These are phyloP conservation scores for Entomortierella beljakovae DNA, from an alignment of 192 early-diverging fungal genomes.

Conservation along the genomic window DNA sequence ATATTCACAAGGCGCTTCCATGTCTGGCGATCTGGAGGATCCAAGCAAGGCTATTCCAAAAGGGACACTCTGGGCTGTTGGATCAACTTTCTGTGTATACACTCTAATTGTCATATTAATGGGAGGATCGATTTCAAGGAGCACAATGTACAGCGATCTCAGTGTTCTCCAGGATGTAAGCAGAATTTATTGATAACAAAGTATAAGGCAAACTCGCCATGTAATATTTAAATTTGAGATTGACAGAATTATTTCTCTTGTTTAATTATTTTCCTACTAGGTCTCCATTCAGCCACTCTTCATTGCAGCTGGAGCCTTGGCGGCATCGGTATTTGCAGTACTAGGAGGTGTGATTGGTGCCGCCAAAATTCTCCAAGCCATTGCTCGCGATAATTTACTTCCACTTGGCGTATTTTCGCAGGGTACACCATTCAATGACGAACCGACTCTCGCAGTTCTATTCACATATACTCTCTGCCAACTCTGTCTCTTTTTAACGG, in stretches of 20 bases:
- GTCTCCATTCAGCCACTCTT: slow-evolving; percentile 66
- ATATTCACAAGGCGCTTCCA: slow-evolving; percentile 62
- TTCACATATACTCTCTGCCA: slow-evolving; percentile 65
- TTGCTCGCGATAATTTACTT: slow-evolving; percentile 73
- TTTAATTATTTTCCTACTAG: slow-evolving; percentile 3
- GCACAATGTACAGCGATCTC: slow-evolving; percentile 68
- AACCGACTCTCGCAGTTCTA: slow-evolving; percentile 51
- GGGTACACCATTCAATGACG: slow-evolving; percentile 54
- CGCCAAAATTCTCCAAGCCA: slow-evolving; percentile 75
- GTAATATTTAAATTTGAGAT: neutral
- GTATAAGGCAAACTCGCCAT: neutral
- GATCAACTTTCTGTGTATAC: slow-evolving; percentile 67
- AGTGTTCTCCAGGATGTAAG: slow-evolving; percentile 71
- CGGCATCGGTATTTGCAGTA: slow-evolving; percentile 70
- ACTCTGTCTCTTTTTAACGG: slow-evolving; percentile 66
- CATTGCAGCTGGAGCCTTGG: slow-evolving; percentile 67
- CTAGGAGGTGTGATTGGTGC: slow-evolving; percentile 69
- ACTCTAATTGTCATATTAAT: slow-evolving; percentile 63
- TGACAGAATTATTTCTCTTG: neutral
- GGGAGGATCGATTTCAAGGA: slow-evolving; percentile 67
- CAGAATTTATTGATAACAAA: neutral
- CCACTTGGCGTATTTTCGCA: slow-evolving; percentile 54
- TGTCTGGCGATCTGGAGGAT: slow-evolving; percentile 76
- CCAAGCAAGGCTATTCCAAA: slow-evolving; percentile 75
- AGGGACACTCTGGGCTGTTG: slow-evolving; percentile 73